Conservation (phyloP, 495 filamentous ascomycete species). For the Physcia stellaris region DNA sequence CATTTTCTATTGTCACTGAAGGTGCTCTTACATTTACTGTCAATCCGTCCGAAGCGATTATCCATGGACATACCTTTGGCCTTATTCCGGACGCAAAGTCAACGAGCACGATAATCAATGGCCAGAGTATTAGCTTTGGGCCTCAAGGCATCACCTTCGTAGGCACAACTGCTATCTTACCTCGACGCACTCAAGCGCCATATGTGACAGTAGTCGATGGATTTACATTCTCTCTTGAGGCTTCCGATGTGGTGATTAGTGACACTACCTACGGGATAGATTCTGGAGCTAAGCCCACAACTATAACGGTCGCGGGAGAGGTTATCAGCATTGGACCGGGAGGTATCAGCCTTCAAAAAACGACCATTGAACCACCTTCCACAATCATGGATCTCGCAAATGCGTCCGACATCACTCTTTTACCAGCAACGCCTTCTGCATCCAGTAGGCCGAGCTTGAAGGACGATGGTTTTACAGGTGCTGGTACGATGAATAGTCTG, state of each 20-base stretch:
- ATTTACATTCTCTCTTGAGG: constrained; percentile 25
- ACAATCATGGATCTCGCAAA: too few relatives aligned
- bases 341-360: constrained; percentile 24
- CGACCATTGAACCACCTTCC: constrained; percentile 17
- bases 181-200: constrained; percentile 6
- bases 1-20: constrained; percentile 20
- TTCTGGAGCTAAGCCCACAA: constrained; percentile 18
- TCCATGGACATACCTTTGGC: constrained; percentile 32
- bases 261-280: constrained; percentile 31
- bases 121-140: constrained; percentile 33
- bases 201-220: constrained; percentile 23
- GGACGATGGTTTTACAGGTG: too few relatives aligned
- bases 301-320: constrained; percentile 27
- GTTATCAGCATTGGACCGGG: constrained; percentile 32
- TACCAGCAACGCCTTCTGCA: too few relatives aligned
- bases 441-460: too few relatives aligned
- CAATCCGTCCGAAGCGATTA: constrained; percentile 26
- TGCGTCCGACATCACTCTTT: too few relatives aligned
- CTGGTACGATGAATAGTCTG: too few relatives aligned
- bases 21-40: constrained; percentile 28
- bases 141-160: constrained; percentile 27
- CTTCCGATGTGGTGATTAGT: constrained; percentile 29
- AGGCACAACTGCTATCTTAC: constrained; percentile 25
- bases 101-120: constrained; percentile 26
- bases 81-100: constrained; percentile 18